Percentiles rank a stretch among this genome's conserved stretches.
Evolutionary conservation across 2,329 filamentous ascomycete genomes (phyloP).

Genomic region (Nemania serpens): DNA sequence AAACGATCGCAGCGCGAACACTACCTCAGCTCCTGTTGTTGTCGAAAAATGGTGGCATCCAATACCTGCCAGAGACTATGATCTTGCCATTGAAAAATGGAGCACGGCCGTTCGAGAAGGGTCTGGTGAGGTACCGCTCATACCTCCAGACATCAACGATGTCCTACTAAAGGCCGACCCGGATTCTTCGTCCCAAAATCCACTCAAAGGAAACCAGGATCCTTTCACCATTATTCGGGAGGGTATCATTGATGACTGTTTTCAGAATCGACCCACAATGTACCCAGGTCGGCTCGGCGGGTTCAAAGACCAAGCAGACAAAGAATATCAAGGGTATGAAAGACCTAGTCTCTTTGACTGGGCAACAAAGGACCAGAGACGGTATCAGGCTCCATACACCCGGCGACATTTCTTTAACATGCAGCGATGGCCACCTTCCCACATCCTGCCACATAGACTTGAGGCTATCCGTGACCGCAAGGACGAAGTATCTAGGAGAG

Average conservation of each 20-base stretch:
- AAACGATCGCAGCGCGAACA: background rate
- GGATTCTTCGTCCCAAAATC: constrained; percentile 21
- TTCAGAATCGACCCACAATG: constrained; percentile 49
- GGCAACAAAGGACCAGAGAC: constrained; percentile 39
- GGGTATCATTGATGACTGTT: constrained; percentile 50
- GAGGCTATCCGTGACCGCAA: constrained; percentile 38
- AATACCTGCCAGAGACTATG: constrained; percentile 29
- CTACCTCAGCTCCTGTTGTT: background rate
- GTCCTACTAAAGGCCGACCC: constrained; percentile 44
- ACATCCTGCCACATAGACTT: constrained; percentile 43
- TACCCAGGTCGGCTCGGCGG: constrained; percentile 43
- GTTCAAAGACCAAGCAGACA: constrained; percentile 31
- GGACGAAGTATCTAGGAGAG: constrained; percentile 37
- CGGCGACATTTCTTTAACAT: constrained; percentile 50
- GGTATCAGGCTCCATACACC: constrained; percentile 38
- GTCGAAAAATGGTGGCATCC: constrained; percentile 30
- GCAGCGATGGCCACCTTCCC: constrained; percentile 53
- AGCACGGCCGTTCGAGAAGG: constrained; percentile 28
- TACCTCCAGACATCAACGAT: constrained; percentile 33
- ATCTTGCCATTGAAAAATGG: constrained; percentile 30
- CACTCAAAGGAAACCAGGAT: constrained; percentile 19
- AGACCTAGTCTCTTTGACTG: constrained; percentile 41
- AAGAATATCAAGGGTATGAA: constrained; percentile 29
- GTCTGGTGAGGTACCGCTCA: constrained; percentile 31
- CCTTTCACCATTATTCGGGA: constrained; percentile 43